These are phyloP conservation scores for Herpotrichia juniperi DNA, from an alignment of 2,329 filamentous ascomycete genomes.

Conservation along the genomic window DNA sequence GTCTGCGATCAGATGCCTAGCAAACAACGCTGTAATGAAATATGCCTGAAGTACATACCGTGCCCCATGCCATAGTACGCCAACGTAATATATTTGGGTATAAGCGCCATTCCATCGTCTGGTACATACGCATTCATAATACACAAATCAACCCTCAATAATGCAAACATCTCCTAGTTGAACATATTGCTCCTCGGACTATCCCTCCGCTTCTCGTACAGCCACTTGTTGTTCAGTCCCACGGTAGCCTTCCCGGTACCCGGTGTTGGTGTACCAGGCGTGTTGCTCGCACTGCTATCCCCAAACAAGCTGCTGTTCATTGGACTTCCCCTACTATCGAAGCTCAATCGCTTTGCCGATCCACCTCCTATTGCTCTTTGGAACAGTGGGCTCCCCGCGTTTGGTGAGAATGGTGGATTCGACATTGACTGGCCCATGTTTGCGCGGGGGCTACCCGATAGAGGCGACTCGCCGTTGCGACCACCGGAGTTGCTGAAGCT, in stretches of 20 bases:
- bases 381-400: constrained; percentile 62
- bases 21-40: background rate
- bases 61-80: constrained; percentile 3
- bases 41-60: background rate
- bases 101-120: constrained; percentile 27
- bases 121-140: background rate
- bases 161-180: too few relatives aligned
- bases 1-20: background rate
- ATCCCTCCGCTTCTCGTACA: constrained; percentile 80
- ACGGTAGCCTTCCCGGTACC: constrained; percentile 67
- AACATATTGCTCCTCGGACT: constrained; percentile 50
- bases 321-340: constrained; percentile 52
- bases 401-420: constrained; percentile 58
- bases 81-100: constrained; percentile 40
- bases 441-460: constrained; percentile 60
- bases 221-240: constrained; percentile 88
- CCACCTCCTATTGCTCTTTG: constrained; percentile 68
- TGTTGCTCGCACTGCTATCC: constrained; percentile 47
- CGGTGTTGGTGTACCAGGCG: constrained; percentile 72
- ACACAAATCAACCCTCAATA: background rate
- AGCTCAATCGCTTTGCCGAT: constrained; percentile 64
- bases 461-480: constrained; percentile 56
- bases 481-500: constrained; percentile 58
- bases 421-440: constrained; percentile 31
- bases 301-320: constrained; percentile 51